Conservation (phyloP, 805 yeast species). For the Lipomyces orientalis region DNA sequence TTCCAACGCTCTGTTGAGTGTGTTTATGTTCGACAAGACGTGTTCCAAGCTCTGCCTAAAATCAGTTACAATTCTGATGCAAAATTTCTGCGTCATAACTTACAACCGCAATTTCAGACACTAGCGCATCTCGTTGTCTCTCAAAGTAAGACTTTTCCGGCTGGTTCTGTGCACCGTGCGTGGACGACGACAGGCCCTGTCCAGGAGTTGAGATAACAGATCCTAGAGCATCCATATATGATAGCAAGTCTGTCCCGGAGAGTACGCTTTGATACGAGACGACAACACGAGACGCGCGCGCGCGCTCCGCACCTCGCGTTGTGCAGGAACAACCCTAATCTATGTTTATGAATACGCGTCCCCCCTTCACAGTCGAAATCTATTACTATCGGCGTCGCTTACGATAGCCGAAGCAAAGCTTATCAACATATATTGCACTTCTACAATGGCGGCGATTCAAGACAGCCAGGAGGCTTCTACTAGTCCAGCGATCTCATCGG, state of each 20-base stretch:
- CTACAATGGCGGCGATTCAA: constrained; percentile 4
- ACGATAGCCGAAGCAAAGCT: too few species aligned
- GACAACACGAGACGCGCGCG: too few species aligned
- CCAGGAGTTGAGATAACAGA: constrained; percentile 10
- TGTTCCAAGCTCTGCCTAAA: constrained; percentile 56
- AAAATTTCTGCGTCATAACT: constrained; percentile 14
- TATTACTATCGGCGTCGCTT: neutral
- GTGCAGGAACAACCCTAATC: constrained; percentile 1
- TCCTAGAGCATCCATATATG: neutral
- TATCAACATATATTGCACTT: neutral
- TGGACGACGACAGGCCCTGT: neutral
- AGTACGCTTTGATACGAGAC: neutral
- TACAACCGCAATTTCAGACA: constrained; percentile 59
- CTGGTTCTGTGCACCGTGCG: constrained; percentile 3
- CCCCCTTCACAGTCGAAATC: neutral
- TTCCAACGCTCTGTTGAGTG: constrained; percentile 69
- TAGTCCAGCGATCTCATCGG: constrained; percentile 13
- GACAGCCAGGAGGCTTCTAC: neutral
- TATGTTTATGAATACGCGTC: constrained; percentile 6
- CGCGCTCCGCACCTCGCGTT: neutral
- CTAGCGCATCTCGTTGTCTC: constrained; percentile 61
- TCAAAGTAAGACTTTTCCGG: constrained; percentile 54
- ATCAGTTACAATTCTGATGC: neutral
- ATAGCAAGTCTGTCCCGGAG: neutral
- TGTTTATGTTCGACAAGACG: constrained; percentile 66